Evolutionary conservation across 1,139 yeast species (phyloP).

Genomic region (Candida sp.): DNA sequence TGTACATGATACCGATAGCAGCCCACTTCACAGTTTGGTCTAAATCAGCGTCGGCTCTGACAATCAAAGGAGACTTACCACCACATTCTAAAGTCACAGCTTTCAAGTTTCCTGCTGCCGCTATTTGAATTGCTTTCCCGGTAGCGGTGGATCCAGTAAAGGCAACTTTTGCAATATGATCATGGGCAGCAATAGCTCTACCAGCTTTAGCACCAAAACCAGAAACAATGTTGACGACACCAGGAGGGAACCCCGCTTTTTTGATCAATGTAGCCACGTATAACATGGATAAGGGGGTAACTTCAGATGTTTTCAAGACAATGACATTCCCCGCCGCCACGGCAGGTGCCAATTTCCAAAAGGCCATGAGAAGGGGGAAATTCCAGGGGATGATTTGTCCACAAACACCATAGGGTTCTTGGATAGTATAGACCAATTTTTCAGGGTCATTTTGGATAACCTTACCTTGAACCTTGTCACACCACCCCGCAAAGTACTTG

Average conservation of each 20-base stretch:
- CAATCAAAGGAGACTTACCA: constrained; percentile 79
- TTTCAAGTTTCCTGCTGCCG: constrained; percentile 60
- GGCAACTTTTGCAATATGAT: constrained; percentile 60
- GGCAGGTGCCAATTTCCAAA: constrained; percentile 60
- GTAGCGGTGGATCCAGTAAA: constrained; percentile 64
- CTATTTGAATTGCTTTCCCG: constrained; percentile 56
- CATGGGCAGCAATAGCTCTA: constrained; percentile 53
- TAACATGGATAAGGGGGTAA: constrained; percentile 59
- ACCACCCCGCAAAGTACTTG: constrained; percentile 81
- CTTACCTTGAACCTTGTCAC: constrained; percentile 74
- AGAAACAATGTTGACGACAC: constrained; percentile 61
- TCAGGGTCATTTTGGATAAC: constrained; percentile 64
- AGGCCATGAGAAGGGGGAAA: constrained; percentile 53
- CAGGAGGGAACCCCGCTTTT: constrained; percentile 72
- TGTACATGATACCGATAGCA: constrained; percentile 77
- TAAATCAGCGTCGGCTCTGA: constrained; percentile 72
- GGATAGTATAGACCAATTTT: constrained; percentile 73
- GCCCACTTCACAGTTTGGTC: constrained; percentile 84
- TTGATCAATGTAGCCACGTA: constrained; percentile 49
- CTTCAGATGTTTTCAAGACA: constrained; percentile 62
- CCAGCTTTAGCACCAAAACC: constrained; percentile 59
- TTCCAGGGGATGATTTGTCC: constrained; percentile 71
- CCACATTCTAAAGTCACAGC: constrained; percentile 91
- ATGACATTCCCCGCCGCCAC: constrained; percentile 64
- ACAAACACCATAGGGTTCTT: constrained; percentile 80